These are phyloP conservation scores for Mycena capillaripes DNA, from an alignment of 768 basidiomycete species.

Conservation along the genomic window DNA sequence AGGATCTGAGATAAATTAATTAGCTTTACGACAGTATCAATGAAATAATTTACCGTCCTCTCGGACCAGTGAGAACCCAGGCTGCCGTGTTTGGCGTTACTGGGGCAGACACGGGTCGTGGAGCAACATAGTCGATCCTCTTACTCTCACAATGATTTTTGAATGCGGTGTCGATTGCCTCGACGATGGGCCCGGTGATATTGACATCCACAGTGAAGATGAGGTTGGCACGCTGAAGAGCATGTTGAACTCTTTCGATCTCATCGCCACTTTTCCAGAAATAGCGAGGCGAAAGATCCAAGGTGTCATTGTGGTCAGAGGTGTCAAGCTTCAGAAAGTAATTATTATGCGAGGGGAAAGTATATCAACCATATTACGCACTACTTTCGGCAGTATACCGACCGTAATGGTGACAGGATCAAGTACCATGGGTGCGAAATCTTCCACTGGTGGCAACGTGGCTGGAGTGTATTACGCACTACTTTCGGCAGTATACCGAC, in stretches of 20 bases:
- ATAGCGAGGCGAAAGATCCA: slow-evolving; percentile 5
- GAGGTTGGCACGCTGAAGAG: background rate
- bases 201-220: background rate
- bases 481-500: slow-evolving; percentile 3
- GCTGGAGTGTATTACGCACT: background rate
- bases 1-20: background rate
- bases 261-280: background rate
- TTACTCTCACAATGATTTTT: background rate
- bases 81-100: background rate
- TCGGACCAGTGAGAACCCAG: background rate
- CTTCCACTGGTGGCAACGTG: too few relatives aligned
- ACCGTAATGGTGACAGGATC: background rate
- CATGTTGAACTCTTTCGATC: background rate
- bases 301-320: background rate
- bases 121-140: background rate
- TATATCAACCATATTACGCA: background rate
- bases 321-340: background rate
- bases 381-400: slow-evolving; percentile 4
- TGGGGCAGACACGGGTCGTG: background rate
- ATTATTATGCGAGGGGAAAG: too few relatives aligned
- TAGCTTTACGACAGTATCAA: background rate
- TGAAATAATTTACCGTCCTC: background rate
- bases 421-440: too few relatives aligned
- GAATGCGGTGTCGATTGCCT: background rate
- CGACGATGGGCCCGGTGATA: background rate